Evolutionary conservation across 1,284 basidiomycete species (phyloP).

Genomic region (Malassezia sp.): DNA sequence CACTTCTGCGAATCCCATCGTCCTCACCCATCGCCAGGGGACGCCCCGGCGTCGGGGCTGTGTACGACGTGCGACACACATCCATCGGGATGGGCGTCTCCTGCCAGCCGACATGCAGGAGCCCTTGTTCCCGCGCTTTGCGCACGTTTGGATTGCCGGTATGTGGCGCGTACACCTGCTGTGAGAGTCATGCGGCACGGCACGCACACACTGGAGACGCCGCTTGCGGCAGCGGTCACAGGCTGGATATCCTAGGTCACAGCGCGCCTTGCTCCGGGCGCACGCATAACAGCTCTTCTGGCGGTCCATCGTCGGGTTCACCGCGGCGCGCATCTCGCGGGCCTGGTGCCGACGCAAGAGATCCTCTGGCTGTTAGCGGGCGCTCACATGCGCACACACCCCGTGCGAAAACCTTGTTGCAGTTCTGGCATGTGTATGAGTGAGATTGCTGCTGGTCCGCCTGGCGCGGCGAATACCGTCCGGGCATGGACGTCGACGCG

Average conservation of each 20-base stretch:
- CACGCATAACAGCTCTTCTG: conserved; percentile 17
- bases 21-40: too few relatives aligned
- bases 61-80: too few relatives aligned
- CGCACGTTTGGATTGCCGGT: conserved; percentile 14
- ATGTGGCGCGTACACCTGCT: conserved; percentile 12
- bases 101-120: background rate
- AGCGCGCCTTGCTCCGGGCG: conserved; percentile 12
- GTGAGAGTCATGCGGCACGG: background rate
- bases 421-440: too few relatives aligned
- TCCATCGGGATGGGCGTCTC: too few relatives aligned
- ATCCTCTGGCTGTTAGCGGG: conserved; percentile 5
- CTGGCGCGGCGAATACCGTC: too few relatives aligned
- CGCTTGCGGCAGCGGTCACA: conserved; percentile 13
- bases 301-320: conserved; percentile 4
- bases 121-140: conserved; percentile 5
- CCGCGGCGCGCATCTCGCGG: conserved; percentile 8
- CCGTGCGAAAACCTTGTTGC: conserved; percentile 3
- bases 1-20: too few relatives aligned
- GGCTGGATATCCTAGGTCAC: conserved; percentile 9
- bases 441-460: too few relatives aligned
- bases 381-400: background rate
- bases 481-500: too few relatives aligned
- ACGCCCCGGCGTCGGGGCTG: too few relatives aligned
- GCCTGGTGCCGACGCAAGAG: conserved; percentile 12
- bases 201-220: conserved; percentile 6